Percentiles rank a stretch among this genome's conserved stretches.
These are phyloP conservation scores for Noccaea bulbosa DNA, from an alignment of 345 rosid species.

Conservation along the genomic window DNA sequence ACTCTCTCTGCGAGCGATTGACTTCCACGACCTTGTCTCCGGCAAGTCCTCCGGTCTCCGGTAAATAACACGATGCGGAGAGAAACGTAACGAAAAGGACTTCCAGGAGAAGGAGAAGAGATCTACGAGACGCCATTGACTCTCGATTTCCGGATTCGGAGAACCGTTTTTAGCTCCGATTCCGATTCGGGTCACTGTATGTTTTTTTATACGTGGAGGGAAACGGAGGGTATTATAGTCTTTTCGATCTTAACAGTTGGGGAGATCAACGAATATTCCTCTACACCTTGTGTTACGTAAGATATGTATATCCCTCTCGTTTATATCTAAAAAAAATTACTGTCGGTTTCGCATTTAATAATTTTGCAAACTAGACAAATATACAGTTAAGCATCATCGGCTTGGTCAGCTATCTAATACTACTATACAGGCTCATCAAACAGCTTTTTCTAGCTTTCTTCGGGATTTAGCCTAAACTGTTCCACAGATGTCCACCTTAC, in stretches of 20 bases:
- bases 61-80: constrained; percentile 2
- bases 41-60: constrained; percentile 21
- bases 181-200: constrained; percentile 20
- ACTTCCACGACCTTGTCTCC: constrained; percentile 30
- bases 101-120: constrained; percentile 34
- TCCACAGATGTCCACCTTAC: no score
- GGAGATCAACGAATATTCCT: constrained; percentile 23
- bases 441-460: no score
- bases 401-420: no score
- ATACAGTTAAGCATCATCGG: no score
- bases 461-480: no score
- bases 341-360: no score
- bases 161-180: constrained; percentile 27
- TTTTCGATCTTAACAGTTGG: neutral
- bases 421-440: no score
- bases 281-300: neutral
- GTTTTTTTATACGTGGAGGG: constrained; percentile 5
- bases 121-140: constrained; percentile 38
- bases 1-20: constrained; percentile 62
- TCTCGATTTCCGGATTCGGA: neutral
- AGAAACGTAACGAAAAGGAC: constrained; percentile 19
- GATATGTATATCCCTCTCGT: no score
- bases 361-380: no score
- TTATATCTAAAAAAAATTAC: no score
- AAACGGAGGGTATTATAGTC: constrained; percentile 4